phyloP scores from a whole-genome alignment of 352 stramenopile genomes.

The Phytophthora citrophthora region DNA sequence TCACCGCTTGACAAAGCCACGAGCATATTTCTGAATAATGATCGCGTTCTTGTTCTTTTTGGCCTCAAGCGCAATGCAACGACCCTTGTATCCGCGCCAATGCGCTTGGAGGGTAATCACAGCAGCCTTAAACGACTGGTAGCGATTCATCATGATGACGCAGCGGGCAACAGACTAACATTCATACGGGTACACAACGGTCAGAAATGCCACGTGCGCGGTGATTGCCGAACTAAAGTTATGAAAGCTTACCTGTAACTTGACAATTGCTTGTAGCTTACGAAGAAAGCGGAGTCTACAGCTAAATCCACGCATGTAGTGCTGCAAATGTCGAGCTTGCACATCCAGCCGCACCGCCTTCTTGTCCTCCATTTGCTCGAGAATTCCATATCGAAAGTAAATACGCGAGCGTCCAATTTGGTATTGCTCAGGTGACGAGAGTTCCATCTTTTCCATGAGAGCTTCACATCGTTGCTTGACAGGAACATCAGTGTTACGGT shows the following conservation, averaged over 20 bases:
- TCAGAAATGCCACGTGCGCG: slow-evolving; percentile 5
- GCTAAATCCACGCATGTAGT: slow-evolving; percentile 76
- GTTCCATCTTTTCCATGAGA: slow-evolving; percentile 67
- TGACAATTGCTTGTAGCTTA: slow-evolving; percentile 75
- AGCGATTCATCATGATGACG: slow-evolving; percentile 78
- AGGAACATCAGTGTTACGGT: slow-evolving; percentile 46
- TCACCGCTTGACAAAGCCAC: slow-evolving; percentile 68
- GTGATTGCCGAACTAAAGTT: background rate
- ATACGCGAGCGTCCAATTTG: slow-evolving; percentile 80
- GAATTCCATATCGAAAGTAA: slow-evolving; percentile 82
- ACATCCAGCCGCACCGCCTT: slow-evolving; percentile 60
- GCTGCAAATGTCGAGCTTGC: slow-evolving; percentile 70
- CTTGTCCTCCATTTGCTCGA: slow-evolving; percentile 83
- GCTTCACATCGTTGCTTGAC: slow-evolving; percentile 54
- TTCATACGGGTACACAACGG: slow-evolving; percentile 6
- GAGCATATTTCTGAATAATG: slow-evolving; percentile 70
- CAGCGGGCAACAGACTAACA: slow-evolving; percentile 81
- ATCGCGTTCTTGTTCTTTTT: slow-evolving; percentile 68
- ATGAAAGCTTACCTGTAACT: slow-evolving; percentile 59
- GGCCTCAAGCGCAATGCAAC: slow-evolving; percentile 51
- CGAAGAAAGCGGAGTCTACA: slow-evolving; percentile 67
- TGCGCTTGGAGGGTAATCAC: slow-evolving; percentile 72
- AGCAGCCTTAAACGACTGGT: slow-evolving; percentile 64
- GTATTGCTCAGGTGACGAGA: slow-evolving; percentile 76
- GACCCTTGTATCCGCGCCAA: slow-evolving; percentile 78